Conservation (phyloP, 2,329 filamentous ascomycete genomes). For the Curvularia spicifera region DNA sequence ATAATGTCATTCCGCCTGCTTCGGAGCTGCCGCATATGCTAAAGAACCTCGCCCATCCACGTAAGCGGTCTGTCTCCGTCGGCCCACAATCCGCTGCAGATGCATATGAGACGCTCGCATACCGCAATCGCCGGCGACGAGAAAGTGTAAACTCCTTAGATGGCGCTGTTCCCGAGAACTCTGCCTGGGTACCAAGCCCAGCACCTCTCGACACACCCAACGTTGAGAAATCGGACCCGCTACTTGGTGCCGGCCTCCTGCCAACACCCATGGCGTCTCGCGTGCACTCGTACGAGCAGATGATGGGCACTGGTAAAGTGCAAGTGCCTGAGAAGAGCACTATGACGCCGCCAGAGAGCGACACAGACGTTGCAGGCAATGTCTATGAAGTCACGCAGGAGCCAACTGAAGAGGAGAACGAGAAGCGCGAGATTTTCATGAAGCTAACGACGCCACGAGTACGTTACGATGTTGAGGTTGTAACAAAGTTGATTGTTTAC, state of each 20-base stretch:
- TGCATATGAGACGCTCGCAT: slow-evolving; percentile 92
- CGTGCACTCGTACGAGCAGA: slow-evolving; percentile 70
- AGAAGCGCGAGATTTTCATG: slow-evolving; percentile 75
- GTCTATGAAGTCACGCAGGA: slow-evolving; percentile 21
- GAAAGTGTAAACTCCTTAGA: slow-evolving; percentile 62
- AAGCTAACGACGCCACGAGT: slow-evolving; percentile 85
- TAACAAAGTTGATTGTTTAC: slow-evolving; percentile 96
- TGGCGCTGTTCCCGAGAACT: slow-evolving; percentile 39
- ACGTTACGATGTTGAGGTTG: slow-evolving; percentile 96
- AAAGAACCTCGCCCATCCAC: slow-evolving; percentile 79
- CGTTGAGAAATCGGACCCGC: slow-evolving; percentile 37
- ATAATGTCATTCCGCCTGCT: slow-evolving; percentile 90
- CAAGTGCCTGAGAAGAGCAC: slow-evolving; percentile 13
- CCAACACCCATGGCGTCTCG: slow-evolving; percentile 55
- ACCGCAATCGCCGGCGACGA: slow-evolving; percentile 74
- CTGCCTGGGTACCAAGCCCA: slow-evolving; percentile 28
- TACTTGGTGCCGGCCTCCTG: slow-evolving; percentile 54
- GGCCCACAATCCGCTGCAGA: slow-evolving; percentile 96
- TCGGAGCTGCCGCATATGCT: slow-evolving; percentile 84
- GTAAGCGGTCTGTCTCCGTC: slow-evolving; percentile 82
- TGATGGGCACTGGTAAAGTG: slow-evolving; percentile 72
- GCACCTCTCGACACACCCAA: slow-evolving; percentile 45
- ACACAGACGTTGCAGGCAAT: slow-evolving; percentile 43
- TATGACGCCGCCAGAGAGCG: slow-evolving; percentile 38
- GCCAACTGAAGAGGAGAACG: slow-evolving; percentile 45